Evolutionary conservation across 768 basidiomycete species (phyloP).

Genomic region (Dacryopinax spathularia): DNA sequence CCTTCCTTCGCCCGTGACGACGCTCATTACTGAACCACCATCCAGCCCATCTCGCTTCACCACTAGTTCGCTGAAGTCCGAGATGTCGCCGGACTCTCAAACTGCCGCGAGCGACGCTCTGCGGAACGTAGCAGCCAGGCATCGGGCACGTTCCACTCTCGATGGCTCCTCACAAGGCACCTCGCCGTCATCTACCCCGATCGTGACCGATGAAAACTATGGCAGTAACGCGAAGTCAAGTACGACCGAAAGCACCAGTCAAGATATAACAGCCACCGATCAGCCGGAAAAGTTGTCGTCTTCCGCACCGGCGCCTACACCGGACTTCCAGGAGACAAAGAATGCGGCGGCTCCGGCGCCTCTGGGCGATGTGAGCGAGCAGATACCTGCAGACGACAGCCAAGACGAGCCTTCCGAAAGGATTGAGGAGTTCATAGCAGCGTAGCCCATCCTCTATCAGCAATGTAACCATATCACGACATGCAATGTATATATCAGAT

Average conservation of each 20-base stretch:
- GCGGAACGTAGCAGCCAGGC: not conserved
- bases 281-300: too few species aligned
- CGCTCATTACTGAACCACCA: not conserved
- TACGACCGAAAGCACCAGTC: too few species aligned
- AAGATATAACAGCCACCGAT: not conserved
- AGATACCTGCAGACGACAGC: too few species aligned
- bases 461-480: not conserved
- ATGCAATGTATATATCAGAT: not conserved
- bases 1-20: not conserved
- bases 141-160: not conserved
- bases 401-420: too few species aligned
- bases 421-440: not conserved
- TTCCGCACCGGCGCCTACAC: too few species aligned
- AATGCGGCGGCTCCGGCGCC: too few species aligned
- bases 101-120: not conserved
- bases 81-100: not conserved
- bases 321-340: too few species aligned
- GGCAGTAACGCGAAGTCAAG: too few species aligned
- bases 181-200: not conserved
- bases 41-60: not conserved
- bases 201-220: not conserved
- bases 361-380: too few species aligned
- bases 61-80: not conserved
- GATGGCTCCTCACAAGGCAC: not conserved
- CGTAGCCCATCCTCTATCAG: not conserved